Conservation (phyloP, 805 yeast genomes). For the Lipomyces anomalus region DNA sequence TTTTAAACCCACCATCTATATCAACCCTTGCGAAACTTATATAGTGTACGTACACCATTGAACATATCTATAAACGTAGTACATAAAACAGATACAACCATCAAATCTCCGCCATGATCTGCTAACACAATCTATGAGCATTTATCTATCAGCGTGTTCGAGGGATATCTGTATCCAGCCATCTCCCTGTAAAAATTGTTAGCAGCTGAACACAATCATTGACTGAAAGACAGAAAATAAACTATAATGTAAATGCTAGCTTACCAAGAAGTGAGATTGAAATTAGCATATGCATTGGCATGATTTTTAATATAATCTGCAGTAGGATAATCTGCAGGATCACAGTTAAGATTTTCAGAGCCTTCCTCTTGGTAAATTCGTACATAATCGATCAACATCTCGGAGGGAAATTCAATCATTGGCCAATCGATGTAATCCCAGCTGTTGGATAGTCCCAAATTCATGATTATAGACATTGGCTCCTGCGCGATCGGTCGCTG, state of each 20-base stretch:
- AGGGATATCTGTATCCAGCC: no score
- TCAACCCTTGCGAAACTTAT: no score
- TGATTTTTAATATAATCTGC: constrained; percentile 72
- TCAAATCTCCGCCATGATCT: no score
- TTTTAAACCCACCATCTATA: no score
- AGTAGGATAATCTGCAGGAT: constrained; percentile 82
- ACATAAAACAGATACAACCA: no score
- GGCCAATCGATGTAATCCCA: constrained; percentile 97
- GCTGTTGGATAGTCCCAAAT: constrained; percentile 81
- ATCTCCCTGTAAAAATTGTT: no score
- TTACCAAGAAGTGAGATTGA: constrained; percentile 69
- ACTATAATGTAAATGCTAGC: constrained; percentile 72
- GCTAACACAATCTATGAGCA: no score
- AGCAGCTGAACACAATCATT: no score
- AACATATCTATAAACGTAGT: no score
- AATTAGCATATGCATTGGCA: constrained; percentile 58
- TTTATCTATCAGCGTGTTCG: no score
- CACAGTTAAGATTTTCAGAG: constrained; percentile 63
- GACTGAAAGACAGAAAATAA: no score
- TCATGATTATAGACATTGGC: constrained; percentile 86
- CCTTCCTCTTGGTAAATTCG: constrained; percentile 83
- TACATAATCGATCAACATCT: constrained; percentile 75
- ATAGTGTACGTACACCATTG: no score
- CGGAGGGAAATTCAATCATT: constrained; percentile 61
- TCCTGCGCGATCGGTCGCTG: constrained; percentile 79